Evolutionary conservation across 352 stramenopile genomes (phyloP), one percentile per base, ranked within the genome.

Genomic region (Pythium periplocum): DNA sequence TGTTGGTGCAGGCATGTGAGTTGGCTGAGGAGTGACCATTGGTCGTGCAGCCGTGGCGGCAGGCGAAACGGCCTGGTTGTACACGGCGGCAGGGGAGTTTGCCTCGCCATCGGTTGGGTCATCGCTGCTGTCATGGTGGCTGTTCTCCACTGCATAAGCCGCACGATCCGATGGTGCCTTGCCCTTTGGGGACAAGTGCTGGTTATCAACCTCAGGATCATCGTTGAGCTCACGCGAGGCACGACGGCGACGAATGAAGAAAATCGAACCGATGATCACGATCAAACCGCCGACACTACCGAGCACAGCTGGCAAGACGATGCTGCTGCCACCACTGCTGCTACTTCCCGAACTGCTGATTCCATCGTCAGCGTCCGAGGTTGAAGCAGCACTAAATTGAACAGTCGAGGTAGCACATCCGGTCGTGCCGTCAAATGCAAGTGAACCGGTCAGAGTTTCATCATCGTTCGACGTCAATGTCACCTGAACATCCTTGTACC

Each of bases 341-440:
- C 51, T 46, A 26, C 40, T 34, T 38, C 37, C 43, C 2, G n/a
- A 3, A 34, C 37, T 49, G 17, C 40, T 40, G 11, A 50, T 42
- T 53, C 60, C 57, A 32, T 77, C 64, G 17, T 77, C 59, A 62
- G 69, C 77, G 6, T 75, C 62, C 2, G 65, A 56, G 4, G 81
- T 86, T 4, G 70, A 83, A 2, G 71, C 68, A 17, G 71, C 72
- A 55, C 74, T 83, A 44, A 91, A 91, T 57, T 91, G 81, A 33
- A 85, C 72, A 30, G 64, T 63, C 30, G 77, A 89, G 3, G 76
- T 82, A 4, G 74, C 72, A 53, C 81, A 89, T 45, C 75, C 74
- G 2, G 71, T 75, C 4, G 51, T 66, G 37, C 63, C 75, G 26
- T 58, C 67, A 46, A 92, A 93, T 35, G 68, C 62, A 46, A 93